phyloP scores from a whole-genome alignment of 805 yeast genomes.

The Brettanomyces custersianus region DNA sequence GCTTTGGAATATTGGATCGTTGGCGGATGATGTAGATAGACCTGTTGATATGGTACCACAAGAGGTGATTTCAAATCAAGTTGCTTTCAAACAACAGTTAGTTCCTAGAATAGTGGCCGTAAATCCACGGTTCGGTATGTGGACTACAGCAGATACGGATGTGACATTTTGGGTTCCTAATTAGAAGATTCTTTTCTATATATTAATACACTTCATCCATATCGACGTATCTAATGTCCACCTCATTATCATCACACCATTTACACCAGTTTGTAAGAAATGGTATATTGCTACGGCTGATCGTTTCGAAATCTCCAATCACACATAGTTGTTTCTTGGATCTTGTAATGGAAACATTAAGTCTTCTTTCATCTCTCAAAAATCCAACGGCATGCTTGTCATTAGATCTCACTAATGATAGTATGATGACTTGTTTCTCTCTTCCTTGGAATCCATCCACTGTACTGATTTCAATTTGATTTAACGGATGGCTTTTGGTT shows the following conservation, averaged over 20 bases:
- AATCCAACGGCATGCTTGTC: constrained; percentile 58
- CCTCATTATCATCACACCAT: constrained; percentile 55
- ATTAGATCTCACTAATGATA: constrained; percentile 79
- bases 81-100: constrained; percentile 7
- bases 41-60: constrained; percentile 4
- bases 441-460: constrained; percentile 97
- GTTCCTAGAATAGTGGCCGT: constrained; percentile 44
- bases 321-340: constrained; percentile 79
- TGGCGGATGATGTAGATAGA: constrained; percentile 1
- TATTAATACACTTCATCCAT: background rate
- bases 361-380: constrained; percentile 64
- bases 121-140: constrained; percentile 50
- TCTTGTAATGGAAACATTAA: constrained; percentile 91
- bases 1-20: constrained; percentile 37
- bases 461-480: constrained; percentile 67
- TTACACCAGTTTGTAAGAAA: constrained; percentile 59
- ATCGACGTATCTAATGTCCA: constrained; percentile 61
- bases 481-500: constrained; percentile 14
- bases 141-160: constrained; percentile 59
- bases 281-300: constrained; percentile 33
- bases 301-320: constrained; percentile 76
- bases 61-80: constrained; percentile 2
- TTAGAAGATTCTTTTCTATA: background rate
- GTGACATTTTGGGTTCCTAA: constrained; percentile 31
- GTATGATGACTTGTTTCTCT: constrained; percentile 79